Percentiles rank a stretch among this genome's conserved stretches.
Evolutionary conservation across 2,329 filamentous ascomycete genomes (phyloP).

Genomic region (Lizonia empirigonia): DNA sequence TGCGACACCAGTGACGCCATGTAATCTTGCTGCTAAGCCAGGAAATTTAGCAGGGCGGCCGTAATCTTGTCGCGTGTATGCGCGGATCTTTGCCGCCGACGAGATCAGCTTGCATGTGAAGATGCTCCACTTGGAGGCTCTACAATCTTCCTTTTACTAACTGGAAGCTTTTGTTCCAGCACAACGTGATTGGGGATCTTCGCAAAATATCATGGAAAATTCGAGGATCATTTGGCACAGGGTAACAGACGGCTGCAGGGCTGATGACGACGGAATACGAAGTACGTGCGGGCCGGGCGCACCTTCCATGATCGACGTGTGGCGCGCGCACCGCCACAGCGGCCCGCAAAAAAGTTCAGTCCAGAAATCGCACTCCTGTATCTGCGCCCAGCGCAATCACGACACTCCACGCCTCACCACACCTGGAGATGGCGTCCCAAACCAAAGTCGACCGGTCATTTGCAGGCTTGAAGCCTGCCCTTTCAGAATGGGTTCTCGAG

Average conservation of each 20-base stretch:
- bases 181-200: neutral
- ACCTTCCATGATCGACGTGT: constrained; percentile 1
- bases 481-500: constrained; percentile 84
- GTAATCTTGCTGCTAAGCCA: constrained; percentile 22
- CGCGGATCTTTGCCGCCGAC: constrained; percentile 25
- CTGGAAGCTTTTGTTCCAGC: neutral
- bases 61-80: constrained; percentile 26
- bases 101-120: constrained; percentile 31
- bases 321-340: constrained; percentile 11
- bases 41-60: constrained; percentile 30
- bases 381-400: constrained; percentile 10
- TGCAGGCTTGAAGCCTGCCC: constrained; percentile 70
- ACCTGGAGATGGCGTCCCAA: constrained; percentile 41
- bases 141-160: no score
- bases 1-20: constrained; percentile 15
- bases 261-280: neutral
- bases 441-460: constrained; percentile 59
- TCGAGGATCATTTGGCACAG: neutral
- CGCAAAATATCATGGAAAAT: neutral
- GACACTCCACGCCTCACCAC: neutral
- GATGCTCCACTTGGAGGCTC: constrained; percentile 3
- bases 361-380: no score
- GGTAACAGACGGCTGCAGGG: no score
- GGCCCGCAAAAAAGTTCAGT: constrained; percentile 17
- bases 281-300: constrained; percentile 1